Base-by-base conservation (phyloP, 768 basidiomycete species). In the Naganishia antarctica region DNA sequence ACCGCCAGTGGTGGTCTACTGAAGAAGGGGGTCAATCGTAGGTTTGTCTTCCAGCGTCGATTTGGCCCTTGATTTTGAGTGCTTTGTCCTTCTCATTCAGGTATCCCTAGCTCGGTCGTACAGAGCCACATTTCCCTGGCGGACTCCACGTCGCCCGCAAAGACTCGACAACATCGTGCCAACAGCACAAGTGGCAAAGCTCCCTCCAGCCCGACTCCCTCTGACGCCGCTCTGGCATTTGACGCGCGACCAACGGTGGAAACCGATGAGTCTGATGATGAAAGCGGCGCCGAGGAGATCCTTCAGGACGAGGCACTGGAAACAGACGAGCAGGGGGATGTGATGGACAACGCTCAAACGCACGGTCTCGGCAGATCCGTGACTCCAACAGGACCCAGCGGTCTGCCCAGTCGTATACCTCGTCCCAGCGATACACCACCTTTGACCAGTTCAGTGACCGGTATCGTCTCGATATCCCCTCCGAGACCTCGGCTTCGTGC, bases 81-180 rank as follows among this genome's bases (percentile, higher is more conserved):
- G 15, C 4, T 4, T 34, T 3, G 12, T 16, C 23, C 43, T 44
- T 44, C 40, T 25, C 2, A 23, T 15, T 57, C 26, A 57, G 53
- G 53, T 26, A 57, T 57, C 23, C 53, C 53, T 8, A 57, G 53
- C 37, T 57, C 53, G 23, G 53, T 57, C 11, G 53, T 57, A 12
- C 53, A 57, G 23, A 57, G 53, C 18, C 32, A 57, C 26, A 57
- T 57, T 34, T 57, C 53, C 12, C 31, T 57, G 4, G 53, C 53
- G 7, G 53, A 57, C n/a, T 57, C 53, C 37, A 57, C 37, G 11
- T 57, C 53, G 9, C 53, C 53, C 23, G 53, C 53, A 16, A 57
- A 57, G 18, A 40, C 53, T 40, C 53, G 53, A 4, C 53, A 34
- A 11, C 40, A 57, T 26, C 53, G 53, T n/a, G 4, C 37, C 34